phyloP scores from a whole-genome alignment of 2,329 filamentous ascomycete species.

The Neonectria ditissima region DNA sequence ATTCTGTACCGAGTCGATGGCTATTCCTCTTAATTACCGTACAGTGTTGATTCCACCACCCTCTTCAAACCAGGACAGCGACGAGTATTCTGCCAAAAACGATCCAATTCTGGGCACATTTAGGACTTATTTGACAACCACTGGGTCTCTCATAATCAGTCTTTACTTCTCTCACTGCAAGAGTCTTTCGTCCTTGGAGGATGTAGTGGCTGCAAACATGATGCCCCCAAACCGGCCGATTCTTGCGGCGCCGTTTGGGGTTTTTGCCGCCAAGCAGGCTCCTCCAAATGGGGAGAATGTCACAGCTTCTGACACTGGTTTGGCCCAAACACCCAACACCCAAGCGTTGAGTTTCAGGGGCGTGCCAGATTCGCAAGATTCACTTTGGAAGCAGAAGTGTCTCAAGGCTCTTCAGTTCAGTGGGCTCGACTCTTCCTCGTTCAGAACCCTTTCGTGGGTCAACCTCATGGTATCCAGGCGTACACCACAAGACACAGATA shows the following conservation, averaged over 20 bases:
- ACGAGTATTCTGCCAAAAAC: slow-evolving; percentile 32
- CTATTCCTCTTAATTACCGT: slow-evolving; percentile 65
- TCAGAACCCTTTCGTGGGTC: slow-evolving; percentile 63
- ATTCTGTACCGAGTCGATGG: slow-evolving; percentile 62
- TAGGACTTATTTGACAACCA: slow-evolving; percentile 66
- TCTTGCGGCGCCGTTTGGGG: slow-evolving; percentile 67
- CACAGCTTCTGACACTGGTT: slow-evolving; percentile 48
- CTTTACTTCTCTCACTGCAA: slow-evolving; percentile 61
- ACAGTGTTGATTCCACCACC: slow-evolving; percentile 60
- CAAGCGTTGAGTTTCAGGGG: slow-evolving; percentile 59
- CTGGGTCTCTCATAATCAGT: slow-evolving; percentile 64
- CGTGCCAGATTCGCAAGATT: slow-evolving; percentile 55
- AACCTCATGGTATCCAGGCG: slow-evolving; percentile 62
- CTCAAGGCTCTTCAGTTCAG: slow-evolving; percentile 63
- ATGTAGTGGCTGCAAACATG: slow-evolving; percentile 54
- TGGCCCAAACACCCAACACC: slow-evolving; percentile 65
- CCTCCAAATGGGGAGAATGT: slow-evolving; percentile 31
- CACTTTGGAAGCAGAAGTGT: slow-evolving; percentile 63
- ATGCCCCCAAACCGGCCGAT: slow-evolving; percentile 59
- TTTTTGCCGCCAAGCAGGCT: slow-evolving; percentile 48
- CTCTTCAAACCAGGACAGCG: slow-evolving; percentile 27
- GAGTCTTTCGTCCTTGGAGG: slow-evolving; percentile 60
- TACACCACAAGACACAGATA: slow-evolving; percentile 56
- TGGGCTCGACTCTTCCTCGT: slow-evolving; percentile 58
- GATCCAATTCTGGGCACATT: slow-evolving; percentile 61